Percentiles rank a stretch among this genome's conserved stretches.
Conservation (phyloP, 2,329 filamentous ascomycete genomes). For the Penicillium sp. region DNA sequence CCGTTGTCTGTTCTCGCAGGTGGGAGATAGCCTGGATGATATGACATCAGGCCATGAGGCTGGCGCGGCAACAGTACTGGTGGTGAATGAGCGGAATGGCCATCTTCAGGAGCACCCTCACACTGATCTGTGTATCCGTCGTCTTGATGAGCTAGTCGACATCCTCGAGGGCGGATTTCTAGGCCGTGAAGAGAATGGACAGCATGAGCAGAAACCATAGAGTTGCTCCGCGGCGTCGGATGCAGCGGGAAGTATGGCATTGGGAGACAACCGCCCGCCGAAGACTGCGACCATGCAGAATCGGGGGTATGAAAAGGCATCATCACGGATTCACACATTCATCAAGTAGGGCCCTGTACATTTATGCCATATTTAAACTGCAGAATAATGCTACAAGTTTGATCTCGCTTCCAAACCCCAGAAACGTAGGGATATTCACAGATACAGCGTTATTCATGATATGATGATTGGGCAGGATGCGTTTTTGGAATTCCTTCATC, state of each 20-base stretch:
- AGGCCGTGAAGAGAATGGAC: conserved; percentile 35
- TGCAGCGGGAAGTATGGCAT: too few species aligned
- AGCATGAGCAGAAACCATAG: conserved; percentile 1
- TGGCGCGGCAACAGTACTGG: conserved; percentile 82
- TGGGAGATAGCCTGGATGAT: conserved; percentile 80
- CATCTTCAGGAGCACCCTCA: conserved; percentile 64
- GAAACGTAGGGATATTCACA: too few species aligned
- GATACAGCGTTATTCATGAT: conserved; percentile 1
- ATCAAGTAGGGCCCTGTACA: too few species aligned
- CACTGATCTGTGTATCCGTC: conserved; percentile 67
- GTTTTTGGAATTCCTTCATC: conserved; percentile 1
- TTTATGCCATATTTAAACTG: too few species aligned
- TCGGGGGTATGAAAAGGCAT: too few species aligned
- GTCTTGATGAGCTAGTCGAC: conserved; percentile 68
- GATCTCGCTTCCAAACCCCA: not conserved
- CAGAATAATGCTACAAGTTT: too few species aligned
- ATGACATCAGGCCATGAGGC: conserved; percentile 80
- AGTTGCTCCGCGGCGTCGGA: not conserved
- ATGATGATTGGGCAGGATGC: too few species aligned
- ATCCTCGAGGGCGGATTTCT: conserved; percentile 71
- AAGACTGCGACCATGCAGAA: too few species aligned
- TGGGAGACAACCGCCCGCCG: too few species aligned
- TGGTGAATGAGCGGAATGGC: conserved; percentile 75
- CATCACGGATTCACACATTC: too few species aligned
- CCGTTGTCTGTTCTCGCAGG: conserved; percentile 24